These are phyloP conservation scores for Dryas drummondii DNA, from an alignment of 306 rosid species.

Conservation along the genomic window DNA sequence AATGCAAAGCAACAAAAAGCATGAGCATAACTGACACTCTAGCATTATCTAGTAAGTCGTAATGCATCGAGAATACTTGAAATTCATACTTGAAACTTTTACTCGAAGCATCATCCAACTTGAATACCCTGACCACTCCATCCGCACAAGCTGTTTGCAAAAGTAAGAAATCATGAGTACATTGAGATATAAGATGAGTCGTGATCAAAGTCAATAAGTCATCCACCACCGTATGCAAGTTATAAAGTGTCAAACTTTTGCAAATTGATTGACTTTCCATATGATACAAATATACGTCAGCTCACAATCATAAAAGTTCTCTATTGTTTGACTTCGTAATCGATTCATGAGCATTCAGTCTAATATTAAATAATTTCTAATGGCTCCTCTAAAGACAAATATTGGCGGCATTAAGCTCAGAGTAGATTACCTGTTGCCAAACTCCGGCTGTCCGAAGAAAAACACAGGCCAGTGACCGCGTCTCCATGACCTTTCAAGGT, in stretches of 20 bases:
- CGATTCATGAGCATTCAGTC: background rate
- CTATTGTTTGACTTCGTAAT: too few species aligned
- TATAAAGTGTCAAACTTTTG: background rate
- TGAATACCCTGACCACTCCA: constrained; percentile 89
- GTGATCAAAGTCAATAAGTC: background rate
- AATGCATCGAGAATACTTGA: constrained; percentile 17
- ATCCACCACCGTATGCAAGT: background rate
- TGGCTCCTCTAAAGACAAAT: background rate
- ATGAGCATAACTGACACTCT: constrained; percentile 24
- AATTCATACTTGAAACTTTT: constrained; percentile 91
- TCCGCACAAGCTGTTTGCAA: constrained; percentile 80
- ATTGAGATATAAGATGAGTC: constrained; percentile 8
- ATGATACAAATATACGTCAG: background rate
- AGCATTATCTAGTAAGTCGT: constrained; percentile 7
- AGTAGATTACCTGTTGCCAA: constrained; percentile 70
- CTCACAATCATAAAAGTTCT: background rate
- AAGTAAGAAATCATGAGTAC: constrained; percentile 21
- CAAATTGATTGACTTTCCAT: background rate
- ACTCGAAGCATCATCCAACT: constrained; percentile 89
- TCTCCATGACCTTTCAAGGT: constrained; percentile 98
- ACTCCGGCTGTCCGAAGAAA: constrained; percentile 69
- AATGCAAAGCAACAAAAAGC: constrained; percentile 19
- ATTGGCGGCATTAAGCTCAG: background rate
- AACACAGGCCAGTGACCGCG: constrained; percentile 73
- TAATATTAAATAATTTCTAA: background rate